A percentile compares a stretch with the other conserved stretches of the same genome.
These are phyloP conservation scores for Cutaneotrichosporon daszewskae DNA, from an alignment of 1,284 basidiomycete genomes.

Conservation along the genomic window DNA sequence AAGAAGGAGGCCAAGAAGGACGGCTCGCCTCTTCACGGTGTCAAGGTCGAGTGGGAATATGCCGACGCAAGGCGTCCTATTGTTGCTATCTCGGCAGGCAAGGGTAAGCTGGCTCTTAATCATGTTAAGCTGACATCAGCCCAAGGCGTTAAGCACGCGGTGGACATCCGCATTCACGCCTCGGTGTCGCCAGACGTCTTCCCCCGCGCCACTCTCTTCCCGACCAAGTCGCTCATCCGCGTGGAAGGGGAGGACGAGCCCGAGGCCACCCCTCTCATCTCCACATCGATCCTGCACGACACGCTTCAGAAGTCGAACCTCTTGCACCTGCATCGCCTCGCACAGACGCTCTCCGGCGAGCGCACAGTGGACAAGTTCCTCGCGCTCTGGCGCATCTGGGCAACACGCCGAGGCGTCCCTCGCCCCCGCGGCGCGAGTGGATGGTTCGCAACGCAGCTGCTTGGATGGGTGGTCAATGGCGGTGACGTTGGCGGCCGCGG, in stretches of 20 bases:
- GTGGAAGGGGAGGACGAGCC: constrained; percentile 19
- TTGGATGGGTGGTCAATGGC: constrained; percentile 67
- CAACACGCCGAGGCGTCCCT: constrained; percentile 72
- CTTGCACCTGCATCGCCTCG: constrained; percentile 62
- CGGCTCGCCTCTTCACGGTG: constrained; percentile 59
- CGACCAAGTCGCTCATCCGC: constrained; percentile 66
- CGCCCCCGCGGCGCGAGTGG: constrained; percentile 58
- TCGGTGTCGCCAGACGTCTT: constrained; percentile 59
- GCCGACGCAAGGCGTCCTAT: constrained; percentile 52
- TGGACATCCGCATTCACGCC: constrained; percentile 68
- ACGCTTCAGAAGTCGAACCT: constrained; percentile 63
- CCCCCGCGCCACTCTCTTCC: constrained; percentile 62
- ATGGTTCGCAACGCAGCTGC: constrained; percentile 62
- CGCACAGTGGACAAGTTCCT: constrained; percentile 58
- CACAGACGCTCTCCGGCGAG: constrained; percentile 62
- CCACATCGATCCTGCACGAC: constrained; percentile 65
- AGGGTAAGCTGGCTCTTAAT: too few relatives aligned
- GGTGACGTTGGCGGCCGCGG: constrained; percentile 52
- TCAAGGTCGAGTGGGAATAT: constrained; percentile 58
- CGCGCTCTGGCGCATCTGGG: constrained; percentile 80
- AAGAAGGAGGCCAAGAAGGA: constrained; percentile 50
- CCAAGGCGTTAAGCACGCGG: constrained; percentile 61
- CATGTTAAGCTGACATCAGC: too few relatives aligned
- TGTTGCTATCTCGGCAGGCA: constrained; percentile 16
- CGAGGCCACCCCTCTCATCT: constrained; percentile 69